A percentile compares a stretch with the other conserved stretches of the same genome.
Conservation (phyloP, 2,329 filamentous ascomycete genomes). For the Scopulariopsis brevicaulis region DNA sequence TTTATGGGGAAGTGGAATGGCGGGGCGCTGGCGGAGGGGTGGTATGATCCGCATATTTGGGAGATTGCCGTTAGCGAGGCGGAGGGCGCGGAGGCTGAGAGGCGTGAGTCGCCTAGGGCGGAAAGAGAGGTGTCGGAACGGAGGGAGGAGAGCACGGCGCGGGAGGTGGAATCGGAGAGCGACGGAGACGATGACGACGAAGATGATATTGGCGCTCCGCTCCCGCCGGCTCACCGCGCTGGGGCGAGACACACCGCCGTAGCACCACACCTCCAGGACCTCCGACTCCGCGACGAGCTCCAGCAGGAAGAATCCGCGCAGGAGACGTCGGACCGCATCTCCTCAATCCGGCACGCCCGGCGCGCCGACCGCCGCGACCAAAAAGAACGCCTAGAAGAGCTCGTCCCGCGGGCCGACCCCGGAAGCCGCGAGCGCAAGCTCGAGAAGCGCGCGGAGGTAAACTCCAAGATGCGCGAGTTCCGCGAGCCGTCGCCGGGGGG, state of each 20-base stretch:
- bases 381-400: conserved; percentile 66
- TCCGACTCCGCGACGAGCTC: conserved; percentile 47
- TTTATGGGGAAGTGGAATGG: conserved; percentile 89
- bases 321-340: conserved; percentile 30
- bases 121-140: conserved; percentile 3
- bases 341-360: conserved; percentile 49
- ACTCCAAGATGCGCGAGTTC: conserved; percentile 65
- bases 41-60: conserved; percentile 78
- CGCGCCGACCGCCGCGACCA: conserved; percentile 54
- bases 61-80: conserved; percentile 7
- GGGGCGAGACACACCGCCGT: conserved; percentile 33
- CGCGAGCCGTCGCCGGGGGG: conserved; percentile 50
- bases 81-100: conserved; percentile 7
- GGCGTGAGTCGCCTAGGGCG: conserved; percentile 1
- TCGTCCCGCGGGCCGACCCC: conserved; percentile 71
- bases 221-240: conserved; percentile 14
- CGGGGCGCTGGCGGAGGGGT: conserved; percentile 75
- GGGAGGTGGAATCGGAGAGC: not conserved
- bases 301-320: conserved; percentile 34
- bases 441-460: conserved; percentile 70
- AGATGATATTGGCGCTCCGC: conserved; percentile 6
- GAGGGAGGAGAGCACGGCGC: not conserved
- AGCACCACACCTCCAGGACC: conserved; percentile 64
- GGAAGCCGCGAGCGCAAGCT: conserved; percentile 74
- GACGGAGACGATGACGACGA: not conserved